A percentile compares a stretch with the other conserved stretches of the same genome.
Evolutionary conservation across 176 grass and related monocot genomes (phyloP).

Genomic region (Leersia perrieri): DNA sequence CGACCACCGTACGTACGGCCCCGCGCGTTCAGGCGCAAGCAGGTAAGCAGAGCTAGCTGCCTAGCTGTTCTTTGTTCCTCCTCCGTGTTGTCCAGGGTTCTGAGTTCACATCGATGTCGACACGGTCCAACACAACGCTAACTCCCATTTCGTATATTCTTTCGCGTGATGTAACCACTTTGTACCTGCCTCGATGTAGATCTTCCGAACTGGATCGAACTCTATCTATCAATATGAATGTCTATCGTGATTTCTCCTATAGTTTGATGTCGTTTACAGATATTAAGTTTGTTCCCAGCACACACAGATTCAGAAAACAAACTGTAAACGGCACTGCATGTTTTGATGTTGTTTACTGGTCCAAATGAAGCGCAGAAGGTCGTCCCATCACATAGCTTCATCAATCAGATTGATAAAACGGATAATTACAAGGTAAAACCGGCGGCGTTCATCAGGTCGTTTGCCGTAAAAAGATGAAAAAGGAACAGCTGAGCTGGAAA

Average conservation of each 20-base stretch:
- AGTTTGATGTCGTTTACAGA: background rate
- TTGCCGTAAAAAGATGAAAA: background rate
- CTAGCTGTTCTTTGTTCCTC: background rate
- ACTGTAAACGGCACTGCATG: too few species aligned
- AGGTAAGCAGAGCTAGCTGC: background rate
- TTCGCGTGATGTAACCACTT: background rate
- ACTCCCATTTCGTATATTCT: background rate
- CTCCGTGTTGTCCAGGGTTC: background rate
- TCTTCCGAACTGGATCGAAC: background rate
- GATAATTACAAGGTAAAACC: background rate
- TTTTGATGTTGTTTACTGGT: too few species aligned
- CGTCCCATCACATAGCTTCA: background rate
- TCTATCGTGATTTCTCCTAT: background rate
- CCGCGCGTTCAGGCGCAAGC: background rate
- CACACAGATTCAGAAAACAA: too few species aligned
- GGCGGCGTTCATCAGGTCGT: background rate
- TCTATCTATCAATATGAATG: too few species aligned
- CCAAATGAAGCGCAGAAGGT: background rate
- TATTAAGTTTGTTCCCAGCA: background rate
- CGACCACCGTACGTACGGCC: background rate
- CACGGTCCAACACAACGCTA: background rate
- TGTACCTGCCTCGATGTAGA: background rate
- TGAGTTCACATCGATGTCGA: slow-evolving; percentile 18
- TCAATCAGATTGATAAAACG: background rate
- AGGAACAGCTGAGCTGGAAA: background rate